phyloP scores from a whole-genome alignment of 2,329 filamentous ascomycete species.

The Cladosporium sp. region DNA sequence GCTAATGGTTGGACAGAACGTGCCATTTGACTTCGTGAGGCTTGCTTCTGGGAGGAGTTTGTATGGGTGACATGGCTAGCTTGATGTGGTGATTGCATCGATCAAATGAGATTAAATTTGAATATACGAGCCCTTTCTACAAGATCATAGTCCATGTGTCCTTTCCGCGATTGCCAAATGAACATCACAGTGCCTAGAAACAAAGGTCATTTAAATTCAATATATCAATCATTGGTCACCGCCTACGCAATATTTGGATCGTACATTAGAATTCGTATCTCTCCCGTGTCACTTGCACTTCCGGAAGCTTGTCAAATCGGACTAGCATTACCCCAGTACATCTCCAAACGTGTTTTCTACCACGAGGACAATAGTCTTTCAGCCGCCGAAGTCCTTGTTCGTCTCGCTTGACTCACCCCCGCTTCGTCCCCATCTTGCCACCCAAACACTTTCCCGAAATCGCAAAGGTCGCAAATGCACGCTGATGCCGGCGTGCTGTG shows the following conservation, averaged over 20 bases:
- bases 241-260: too few species aligned
- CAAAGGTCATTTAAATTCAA: too few species aligned
- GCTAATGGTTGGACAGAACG: conserved; percentile 77
- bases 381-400: background rate
- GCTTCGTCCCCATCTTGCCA: background rate
- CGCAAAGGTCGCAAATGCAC: background rate
- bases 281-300: background rate
- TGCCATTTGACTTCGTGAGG: conserved; percentile 81
- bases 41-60: conserved; percentile 59
- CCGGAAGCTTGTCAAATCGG: background rate
- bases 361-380: background rate
- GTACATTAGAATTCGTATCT: too few species aligned
- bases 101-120: too few species aligned
- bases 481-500: background rate
- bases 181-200: too few species aligned
- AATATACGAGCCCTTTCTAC: too few species aligned
- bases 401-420: conserved; percentile 7
- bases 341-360: background rate
- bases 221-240: too few species aligned
- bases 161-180: too few species aligned
- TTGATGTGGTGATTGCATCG: background rate
- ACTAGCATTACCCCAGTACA: conserved; percentile 4
- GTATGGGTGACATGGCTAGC: background rate
- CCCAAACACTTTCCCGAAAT: background rate
- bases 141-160: too few species aligned